Evolutionary conservation across 1,139 yeast genomes (phyloP).

Genomic region (Saccharomyces pastorianus): DNA sequence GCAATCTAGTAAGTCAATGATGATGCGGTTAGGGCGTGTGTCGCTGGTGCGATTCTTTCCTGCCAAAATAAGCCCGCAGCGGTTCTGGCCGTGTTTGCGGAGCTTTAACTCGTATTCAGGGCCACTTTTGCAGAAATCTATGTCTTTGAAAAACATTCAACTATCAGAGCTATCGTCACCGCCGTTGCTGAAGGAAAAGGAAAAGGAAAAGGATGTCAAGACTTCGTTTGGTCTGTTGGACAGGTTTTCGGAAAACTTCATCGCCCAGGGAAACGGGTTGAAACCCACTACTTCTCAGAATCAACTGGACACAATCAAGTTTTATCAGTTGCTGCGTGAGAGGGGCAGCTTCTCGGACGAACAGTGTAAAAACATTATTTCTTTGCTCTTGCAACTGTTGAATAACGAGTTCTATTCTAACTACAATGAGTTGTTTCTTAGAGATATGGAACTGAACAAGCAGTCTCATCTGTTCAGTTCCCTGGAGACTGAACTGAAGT

Average conservation of each 20-base stretch:
- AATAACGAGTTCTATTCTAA: conserved; percentile 46
- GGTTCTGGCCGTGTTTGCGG: not conserved
- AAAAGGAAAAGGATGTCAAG: conserved; percentile 3
- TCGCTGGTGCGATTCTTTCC: not conserved
- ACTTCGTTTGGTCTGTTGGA: conserved; percentile 14
- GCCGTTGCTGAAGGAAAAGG: not conserved
- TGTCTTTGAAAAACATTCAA: conserved; percentile 1
- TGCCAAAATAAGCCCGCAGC: not conserved
- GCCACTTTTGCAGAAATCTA: conserved; percentile 4
- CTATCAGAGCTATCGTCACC: not conserved
- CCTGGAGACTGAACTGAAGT: conserved; percentile 79
- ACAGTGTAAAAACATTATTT: conserved; percentile 49
- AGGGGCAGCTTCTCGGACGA: conserved; percentile 41
- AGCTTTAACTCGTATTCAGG: not conserved
- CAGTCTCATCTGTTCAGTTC: conserved; percentile 86
- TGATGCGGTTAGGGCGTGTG: not conserved
- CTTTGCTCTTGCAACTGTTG: conserved; percentile 43
- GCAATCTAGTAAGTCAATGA: not conserved
- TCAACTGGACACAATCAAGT: conserved; percentile 14
- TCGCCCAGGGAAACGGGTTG: conserved; percentile 23
- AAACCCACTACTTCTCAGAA: conserved; percentile 27
- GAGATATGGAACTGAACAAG: conserved; percentile 68
- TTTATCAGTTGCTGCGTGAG: conserved; percentile 6
- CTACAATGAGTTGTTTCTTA: conserved; percentile 52
- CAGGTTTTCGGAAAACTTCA: conserved; percentile 26